Evolutionary conservation across 1,139 yeast genomes (phyloP), one percentile per base, ranked within the genome.

Genomic region (Taiozyma sp.): DNA sequence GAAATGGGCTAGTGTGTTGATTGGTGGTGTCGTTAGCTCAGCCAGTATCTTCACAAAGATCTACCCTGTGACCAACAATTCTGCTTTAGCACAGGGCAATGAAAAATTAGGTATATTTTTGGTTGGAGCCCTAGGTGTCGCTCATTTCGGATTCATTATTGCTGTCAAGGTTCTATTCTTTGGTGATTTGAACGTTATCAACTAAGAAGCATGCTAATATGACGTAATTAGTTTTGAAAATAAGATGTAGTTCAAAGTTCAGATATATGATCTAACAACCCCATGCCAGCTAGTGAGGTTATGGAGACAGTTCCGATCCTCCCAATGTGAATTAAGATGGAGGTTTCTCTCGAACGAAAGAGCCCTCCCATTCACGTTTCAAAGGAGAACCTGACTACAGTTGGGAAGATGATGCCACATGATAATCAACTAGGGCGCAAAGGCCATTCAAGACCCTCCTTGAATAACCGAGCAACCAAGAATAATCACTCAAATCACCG

Each of bases 101-200:
- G 60, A 56, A 14, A 60, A 55, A 27, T 29, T 57, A 13, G 51
- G 56, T 4, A 2, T 50, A 4, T 16, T 56, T 1, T 46, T 60
- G 14, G 38, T 54, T 28, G 54, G 52, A 38, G 46, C 50, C 8
- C 44, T 62, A 22, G 55, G 46, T 9, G 27, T 57, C 10, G 63
- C 62, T 13, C 65, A 62, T 50, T 14, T 57, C 10, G 65, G 65
- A 1, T 53, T 61, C 45, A 60, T 60, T 29, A 59, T 62, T 48
- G 65, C 65, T 4, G 63, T 62, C 13, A 62, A 61, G 48, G 65
- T 62, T 2, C 48, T 62, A 4, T 62, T 62, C 54, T 62, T 60
- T 53, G 65, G 65, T 36, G 65, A 62, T 43, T 49, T 62, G 47
- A 61, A 57, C 10, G 65, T 62, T 22, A 62, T 62, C 19, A 53